A percentile compares a stretch with the other conserved stretches of the same genome.
Evolutionary conservation across 2,329 filamentous ascomycete species (phyloP).

Genomic region (Fusarium bactridioides): DNA sequence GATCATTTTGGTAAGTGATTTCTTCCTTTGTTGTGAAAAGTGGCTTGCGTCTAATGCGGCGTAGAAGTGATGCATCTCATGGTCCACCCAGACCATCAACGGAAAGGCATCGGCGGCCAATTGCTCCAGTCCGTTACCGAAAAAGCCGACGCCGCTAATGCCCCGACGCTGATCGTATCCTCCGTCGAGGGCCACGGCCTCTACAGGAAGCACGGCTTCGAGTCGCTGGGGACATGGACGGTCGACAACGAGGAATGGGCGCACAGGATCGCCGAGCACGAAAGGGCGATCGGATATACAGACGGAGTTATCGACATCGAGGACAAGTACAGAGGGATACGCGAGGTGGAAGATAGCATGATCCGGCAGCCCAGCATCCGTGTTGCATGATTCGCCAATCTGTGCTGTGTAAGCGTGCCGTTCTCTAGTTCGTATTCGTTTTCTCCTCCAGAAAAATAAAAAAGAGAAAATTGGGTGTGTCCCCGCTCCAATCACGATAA

Average conservation of each 20-base stretch:
- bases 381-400: conserved; percentile 12
- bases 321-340: conserved; percentile 20
- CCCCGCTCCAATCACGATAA: conserved; percentile 37
- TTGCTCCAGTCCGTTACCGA: conserved; percentile 22
- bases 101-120: conserved; percentile 30
- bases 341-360: conserved; percentile 36
- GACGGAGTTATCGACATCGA: conserved; percentile 8
- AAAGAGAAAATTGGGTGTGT: not conserved
- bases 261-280: conserved; percentile 14
- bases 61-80: conserved; percentile 37
- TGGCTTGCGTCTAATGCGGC: not conserved
- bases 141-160: conserved; percentile 21
- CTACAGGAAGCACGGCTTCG: conserved; percentile 28
- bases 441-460: conserved; percentile 5
- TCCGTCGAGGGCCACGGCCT: conserved; percentile 28
- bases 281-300: conserved; percentile 17
- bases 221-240: conserved; percentile 22
- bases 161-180: conserved; percentile 23
- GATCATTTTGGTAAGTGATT: conserved; percentile 24
- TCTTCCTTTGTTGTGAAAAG: not conserved
- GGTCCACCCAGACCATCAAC: conserved; percentile 35
- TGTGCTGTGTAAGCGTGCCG: not conserved
- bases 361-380: conserved; percentile 30
- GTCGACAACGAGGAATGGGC: conserved; percentile 36
- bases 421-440: conserved; percentile 36